Evolutionary conservation across 257 asterid species (phyloP).

Genomic region (Rauvolfia tetraphylla): DNA sequence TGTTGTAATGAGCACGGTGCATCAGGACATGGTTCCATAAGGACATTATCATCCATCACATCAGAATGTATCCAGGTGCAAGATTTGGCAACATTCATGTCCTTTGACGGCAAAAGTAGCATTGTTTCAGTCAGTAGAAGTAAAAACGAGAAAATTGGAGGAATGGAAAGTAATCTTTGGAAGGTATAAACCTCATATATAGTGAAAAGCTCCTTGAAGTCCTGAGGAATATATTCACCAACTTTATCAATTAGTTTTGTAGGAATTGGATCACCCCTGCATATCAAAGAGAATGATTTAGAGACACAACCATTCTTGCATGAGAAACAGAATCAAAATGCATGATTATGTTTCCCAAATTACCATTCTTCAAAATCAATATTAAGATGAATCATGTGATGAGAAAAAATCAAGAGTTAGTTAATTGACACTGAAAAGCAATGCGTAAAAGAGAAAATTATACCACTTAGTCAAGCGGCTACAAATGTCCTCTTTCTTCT

Average conservation of each 20-base stretch:
- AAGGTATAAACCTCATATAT: constrained; percentile 49
- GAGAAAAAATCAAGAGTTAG: background rate
- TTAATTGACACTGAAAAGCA: constrained; percentile 1
- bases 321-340: background rate
- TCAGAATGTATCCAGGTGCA: constrained; percentile 94
- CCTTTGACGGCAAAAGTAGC: constrained; percentile 25
- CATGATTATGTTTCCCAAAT: background rate
- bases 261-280: constrained; percentile 97
- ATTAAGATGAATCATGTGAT: constrained; percentile 1
- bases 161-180: constrained; percentile 6
- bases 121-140: background rate
- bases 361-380: no score
- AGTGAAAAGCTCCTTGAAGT: constrained; percentile 43
- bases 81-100: constrained; percentile 35
- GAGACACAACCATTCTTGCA: constrained; percentile 13
- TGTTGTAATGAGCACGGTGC: constrained; percentile 34
- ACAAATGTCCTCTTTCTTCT: constrained; percentile 51
- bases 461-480: constrained; percentile 78
- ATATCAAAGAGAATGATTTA: constrained; percentile 24
- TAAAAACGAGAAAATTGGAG: constrained; percentile 8
- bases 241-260: constrained; percentile 68
- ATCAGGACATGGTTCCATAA: constrained; percentile 48
- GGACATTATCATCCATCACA: constrained; percentile 92
- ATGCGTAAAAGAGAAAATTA: constrained; percentile 6
- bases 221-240: constrained; percentile 66